phyloP scores from a whole-genome alignment of 345 rosid species.

The Gossypium mustelinum region DNA sequence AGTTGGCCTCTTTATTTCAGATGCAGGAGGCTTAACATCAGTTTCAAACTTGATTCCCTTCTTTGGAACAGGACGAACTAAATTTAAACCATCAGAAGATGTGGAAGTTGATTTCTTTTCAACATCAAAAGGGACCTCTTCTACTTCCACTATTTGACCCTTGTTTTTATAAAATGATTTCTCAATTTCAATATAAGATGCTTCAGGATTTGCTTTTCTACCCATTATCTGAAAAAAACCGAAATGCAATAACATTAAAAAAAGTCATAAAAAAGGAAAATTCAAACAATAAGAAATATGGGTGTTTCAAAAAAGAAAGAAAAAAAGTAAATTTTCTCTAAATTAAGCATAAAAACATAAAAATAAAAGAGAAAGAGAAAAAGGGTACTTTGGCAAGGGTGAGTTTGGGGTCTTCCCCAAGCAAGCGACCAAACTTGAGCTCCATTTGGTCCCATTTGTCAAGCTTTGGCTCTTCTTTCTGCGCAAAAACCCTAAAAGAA shows the following conservation, averaged over 20 bases:
- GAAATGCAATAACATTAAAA: conserved; percentile 6
- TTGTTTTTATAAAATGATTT: conserved; percentile 70
- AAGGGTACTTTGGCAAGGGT: conserved; percentile 76
- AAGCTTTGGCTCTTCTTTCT: conserved; percentile 56
- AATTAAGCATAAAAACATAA: neutral
- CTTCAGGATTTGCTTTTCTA: conserved; percentile 71
- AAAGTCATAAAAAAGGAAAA: neutral
- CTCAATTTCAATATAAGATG: conserved; percentile 69
- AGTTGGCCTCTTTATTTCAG: conserved; percentile 40
- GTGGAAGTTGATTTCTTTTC: conserved; percentile 33
- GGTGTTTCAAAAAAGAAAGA: neutral
- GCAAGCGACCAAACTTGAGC: conserved; percentile 76
- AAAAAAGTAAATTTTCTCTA: neutral
- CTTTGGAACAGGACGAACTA: conserved; percentile 72
- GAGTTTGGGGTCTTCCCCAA: conserved; percentile 92
- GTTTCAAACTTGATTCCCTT: conserved; percentile 54
- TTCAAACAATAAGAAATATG: neutral
- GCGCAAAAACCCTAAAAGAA: conserved; percentile 37
- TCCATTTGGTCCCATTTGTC: conserved; percentile 85
- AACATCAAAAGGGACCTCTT: conserved; percentile 70
- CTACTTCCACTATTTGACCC: conserved; percentile 53
- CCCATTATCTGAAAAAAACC: conserved; percentile 57
- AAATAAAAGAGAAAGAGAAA: neutral
- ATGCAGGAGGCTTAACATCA: conserved; percentile 30
- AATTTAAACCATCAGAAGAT: conserved; percentile 46